These are phyloP conservation scores for Quercus tomentella DNA, from an alignment of 331 rosid genomes.

Conservation along the genomic window DNA sequence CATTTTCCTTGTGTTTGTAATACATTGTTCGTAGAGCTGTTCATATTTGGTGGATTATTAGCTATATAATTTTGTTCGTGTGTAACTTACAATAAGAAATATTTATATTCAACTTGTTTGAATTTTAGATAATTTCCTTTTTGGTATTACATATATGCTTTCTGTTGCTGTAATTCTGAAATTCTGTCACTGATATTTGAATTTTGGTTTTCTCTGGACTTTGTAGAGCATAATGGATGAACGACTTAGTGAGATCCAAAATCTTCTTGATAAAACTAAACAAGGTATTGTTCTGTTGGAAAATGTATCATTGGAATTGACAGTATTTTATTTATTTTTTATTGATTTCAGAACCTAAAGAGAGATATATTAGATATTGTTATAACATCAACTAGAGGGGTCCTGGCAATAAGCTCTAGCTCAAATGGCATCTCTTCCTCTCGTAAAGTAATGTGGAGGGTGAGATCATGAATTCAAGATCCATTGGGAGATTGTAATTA, in stretches of 20 bases:
- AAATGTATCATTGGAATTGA: neutral
- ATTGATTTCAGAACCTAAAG: neutral
- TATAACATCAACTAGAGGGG: neutral
- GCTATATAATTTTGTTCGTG: no score
- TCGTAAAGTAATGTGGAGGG: no score
- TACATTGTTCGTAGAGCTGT: no score
- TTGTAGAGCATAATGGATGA: constrained; percentile 63
- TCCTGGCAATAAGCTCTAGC: neutral
- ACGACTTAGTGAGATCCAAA: constrained; percentile 51
- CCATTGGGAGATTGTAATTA: no score
- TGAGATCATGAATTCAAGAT: neutral
- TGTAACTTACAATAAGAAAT: no score
- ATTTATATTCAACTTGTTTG: no score
- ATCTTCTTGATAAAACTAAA: constrained; percentile 76
- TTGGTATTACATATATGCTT: neutral
- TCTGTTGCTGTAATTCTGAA: neutral
- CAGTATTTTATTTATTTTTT: neutral
- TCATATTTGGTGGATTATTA: no score
- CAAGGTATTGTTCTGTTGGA: constrained; percentile 44
- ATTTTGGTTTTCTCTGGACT: constrained; percentile 19
- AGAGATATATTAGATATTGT: neutral
- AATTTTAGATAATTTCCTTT: neutral
- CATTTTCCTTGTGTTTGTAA: no score
- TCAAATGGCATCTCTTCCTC: no score
- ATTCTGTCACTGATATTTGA: constrained; percentile 11